Evolutionary conservation across 345 rosid species (phyloP).

Genomic region (rapeseed (Brassica napus)): DNA sequence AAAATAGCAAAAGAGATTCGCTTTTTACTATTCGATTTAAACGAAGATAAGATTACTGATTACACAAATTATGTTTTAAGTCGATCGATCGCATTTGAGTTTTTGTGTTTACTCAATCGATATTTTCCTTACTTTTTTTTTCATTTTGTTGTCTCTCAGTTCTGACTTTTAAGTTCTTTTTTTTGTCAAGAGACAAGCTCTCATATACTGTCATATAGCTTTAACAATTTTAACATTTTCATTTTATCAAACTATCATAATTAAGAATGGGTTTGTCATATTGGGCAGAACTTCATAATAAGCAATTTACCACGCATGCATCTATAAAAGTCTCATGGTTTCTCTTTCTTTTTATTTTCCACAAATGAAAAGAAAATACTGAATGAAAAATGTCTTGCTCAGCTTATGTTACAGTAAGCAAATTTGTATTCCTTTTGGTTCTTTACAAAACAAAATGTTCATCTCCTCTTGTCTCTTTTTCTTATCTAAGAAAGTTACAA

Average conservation of each 20-base stretch:
- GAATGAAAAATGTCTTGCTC: neutral
- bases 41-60: neutral
- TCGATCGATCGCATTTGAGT: neutral
- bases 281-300: neutral
- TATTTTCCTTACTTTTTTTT: neutral
- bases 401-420: no score
- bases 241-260: neutral
- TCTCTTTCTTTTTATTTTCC: neutral
- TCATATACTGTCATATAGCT: neutral
- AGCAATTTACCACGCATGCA: neutral
- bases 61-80: neutral
- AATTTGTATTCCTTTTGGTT: no score
- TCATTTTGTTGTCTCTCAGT: neutral
- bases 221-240: neutral
- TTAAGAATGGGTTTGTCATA: neutral
- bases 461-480: neutral
- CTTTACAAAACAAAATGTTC: conserved; percentile 5
- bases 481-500: conserved; percentile 31
- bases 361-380: conserved; percentile 9
- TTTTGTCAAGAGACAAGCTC: neutral
- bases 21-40: no score
- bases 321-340: conserved; percentile 1
- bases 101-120: neutral
- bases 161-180: neutral
- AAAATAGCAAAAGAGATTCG: no score